Evolutionary conservation across 2,329 filamentous ascomycete species (phyloP).

Genomic region (Pseudocercospora macadamiae): DNA sequence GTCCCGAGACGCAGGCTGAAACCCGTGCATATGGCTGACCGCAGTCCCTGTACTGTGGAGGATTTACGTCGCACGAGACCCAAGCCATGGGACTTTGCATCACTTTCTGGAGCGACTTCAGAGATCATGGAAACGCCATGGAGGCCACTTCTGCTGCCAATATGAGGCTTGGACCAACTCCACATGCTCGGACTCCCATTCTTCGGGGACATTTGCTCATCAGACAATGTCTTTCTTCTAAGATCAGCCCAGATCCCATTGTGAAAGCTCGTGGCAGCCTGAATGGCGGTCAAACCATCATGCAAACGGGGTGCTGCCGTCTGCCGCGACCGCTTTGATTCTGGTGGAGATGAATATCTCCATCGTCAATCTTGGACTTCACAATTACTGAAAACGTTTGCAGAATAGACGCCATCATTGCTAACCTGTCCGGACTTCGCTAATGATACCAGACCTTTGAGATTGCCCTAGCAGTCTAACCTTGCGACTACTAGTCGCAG

Average conservation of each 20-base stretch:
- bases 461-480: background rate
- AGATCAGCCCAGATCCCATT: background rate
- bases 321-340: background rate
- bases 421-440: background rate
- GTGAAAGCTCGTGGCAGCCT: background rate
- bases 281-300: background rate
- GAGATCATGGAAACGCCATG: background rate
- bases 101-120: background rate
- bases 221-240: conserved; percentile 2
- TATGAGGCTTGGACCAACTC: background rate
- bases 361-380: background rate
- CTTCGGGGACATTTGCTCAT: background rate
- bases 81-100: background rate
- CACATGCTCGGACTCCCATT: background rate
- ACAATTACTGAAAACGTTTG: background rate
- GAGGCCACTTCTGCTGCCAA: background rate
- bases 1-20: conserved; percentile 15
- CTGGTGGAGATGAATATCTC: background rate
- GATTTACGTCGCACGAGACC: background rate
- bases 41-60: background rate
- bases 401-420: background rate
- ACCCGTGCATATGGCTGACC: conserved; percentile 13
- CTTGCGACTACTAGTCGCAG: background rate
- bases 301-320: background rate
- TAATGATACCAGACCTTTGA: background rate